These are phyloP conservation scores for Diplodia intermedia DNA, from an alignment of 2,329 filamentous ascomycete genomes.

Conservation along the genomic window DNA sequence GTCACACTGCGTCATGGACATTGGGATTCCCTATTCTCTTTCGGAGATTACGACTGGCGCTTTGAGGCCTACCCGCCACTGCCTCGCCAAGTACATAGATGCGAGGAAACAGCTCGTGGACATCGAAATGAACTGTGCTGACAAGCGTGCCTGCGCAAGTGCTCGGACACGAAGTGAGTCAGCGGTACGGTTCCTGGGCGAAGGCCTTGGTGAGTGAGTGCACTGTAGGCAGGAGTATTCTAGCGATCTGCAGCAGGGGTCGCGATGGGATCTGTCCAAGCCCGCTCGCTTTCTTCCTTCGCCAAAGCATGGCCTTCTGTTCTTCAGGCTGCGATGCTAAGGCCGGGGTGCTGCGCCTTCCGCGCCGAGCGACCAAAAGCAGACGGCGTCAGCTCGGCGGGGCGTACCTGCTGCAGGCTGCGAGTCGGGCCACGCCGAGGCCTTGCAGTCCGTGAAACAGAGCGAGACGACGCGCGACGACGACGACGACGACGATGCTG, in stretches of 20 bases:
- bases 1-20: too few species aligned
- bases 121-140: conserved; percentile 1
- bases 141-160: conserved; percentile 1
- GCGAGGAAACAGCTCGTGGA: neutral
- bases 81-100: neutral
- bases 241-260: conserved; percentile 21
- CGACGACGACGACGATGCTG: neutral
- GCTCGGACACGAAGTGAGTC: conserved; percentile 2
- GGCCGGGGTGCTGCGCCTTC: conserved; percentile 1
- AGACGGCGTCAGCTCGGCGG: neutral
- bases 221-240: neutral
- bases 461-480: neutral
- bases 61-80: too few species aligned
- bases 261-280: conserved; percentile 5
- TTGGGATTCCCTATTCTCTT: too few species aligned
- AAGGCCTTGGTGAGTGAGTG: neutral
- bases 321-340: conserved; percentile 1
- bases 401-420: conserved; percentile 25
- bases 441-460: conserved; percentile 23
- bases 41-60: too few species aligned
- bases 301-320: neutral
- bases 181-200: neutral
- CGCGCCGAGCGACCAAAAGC: neutral
- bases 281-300: neutral
- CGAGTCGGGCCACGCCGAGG: conserved; percentile 12